phyloP scores from a whole-genome alignment of 2,329 filamentous ascomycete species.

The Fusarium nanum region DNA sequence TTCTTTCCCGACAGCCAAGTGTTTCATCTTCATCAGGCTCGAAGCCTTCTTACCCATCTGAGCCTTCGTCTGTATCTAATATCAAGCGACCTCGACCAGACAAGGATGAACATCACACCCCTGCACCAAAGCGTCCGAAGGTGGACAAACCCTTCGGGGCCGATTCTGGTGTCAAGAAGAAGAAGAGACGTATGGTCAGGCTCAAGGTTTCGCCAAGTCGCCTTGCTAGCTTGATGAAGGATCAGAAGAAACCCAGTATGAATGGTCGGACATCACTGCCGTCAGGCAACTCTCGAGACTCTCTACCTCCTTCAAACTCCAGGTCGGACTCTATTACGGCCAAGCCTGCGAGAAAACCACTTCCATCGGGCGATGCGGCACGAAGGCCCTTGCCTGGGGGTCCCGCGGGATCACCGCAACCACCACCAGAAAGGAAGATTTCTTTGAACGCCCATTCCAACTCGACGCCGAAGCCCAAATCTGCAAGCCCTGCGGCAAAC shows the following conservation, averaged over 20 bases:
- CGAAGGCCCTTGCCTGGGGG: conserved; percentile 52
- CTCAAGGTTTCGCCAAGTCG: conserved; percentile 52
- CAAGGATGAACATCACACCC: conserved; percentile 51
- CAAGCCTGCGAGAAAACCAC: conserved; percentile 53
- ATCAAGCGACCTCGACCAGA: conserved; percentile 54
- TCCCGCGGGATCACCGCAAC: conserved; percentile 39
- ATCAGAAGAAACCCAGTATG: conserved; percentile 36
- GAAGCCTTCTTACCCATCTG: conserved; percentile 36
- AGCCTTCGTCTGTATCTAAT: conserved; percentile 37
- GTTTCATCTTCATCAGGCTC: conserved; percentile 35
- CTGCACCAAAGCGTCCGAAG: conserved; percentile 56
- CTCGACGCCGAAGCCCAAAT: conserved; percentile 41
- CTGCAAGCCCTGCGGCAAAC: conserved; percentile 39
- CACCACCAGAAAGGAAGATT: conserved; percentile 43
- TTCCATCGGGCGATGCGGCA: conserved; percentile 48
- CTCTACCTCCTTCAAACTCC: conserved; percentile 32
- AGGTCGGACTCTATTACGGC: conserved; percentile 49
- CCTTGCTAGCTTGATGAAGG: conserved; percentile 51
- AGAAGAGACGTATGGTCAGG: conserved; percentile 53
- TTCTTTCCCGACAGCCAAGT: conserved; percentile 42
- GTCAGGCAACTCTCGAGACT: conserved; percentile 46
- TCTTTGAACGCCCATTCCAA: conserved; percentile 40
- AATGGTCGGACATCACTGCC: conserved; percentile 51
- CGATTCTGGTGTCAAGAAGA: conserved; percentile 40
- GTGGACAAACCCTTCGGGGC: conserved; percentile 47